Evolutionary conservation across 2,329 filamentous ascomycete genomes (phyloP), one percentile per base, ranked within the genome.

Genomic region (Monosporascus sp.): DNA sequence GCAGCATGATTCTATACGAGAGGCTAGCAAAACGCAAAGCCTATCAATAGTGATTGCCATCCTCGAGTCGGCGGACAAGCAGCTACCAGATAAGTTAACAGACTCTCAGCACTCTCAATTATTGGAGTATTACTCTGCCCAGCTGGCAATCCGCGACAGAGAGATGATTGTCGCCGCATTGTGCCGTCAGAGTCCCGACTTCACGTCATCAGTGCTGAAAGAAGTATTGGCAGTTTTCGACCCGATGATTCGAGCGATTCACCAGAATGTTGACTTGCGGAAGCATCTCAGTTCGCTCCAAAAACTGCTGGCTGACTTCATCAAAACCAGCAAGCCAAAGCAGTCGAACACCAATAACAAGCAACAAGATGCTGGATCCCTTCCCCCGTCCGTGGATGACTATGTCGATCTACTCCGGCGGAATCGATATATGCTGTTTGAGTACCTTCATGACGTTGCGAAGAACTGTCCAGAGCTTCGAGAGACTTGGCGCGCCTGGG

Each of bases 81-180:
- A 70, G 1, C 67, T 79, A 5, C 66, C 72, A 1, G 65, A 71
- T 0, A 70, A 74, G 0, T 68, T 90, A 24, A 79, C 76, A 2
- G 79, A 85, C 11, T 60, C 71, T 9, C 83, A 89, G 57, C 88
- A 92, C 58, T 69, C 70, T 3, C 77, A 81, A 55, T 86, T 84
- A 37, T 74, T 87, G 45, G 83, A 88, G 53, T 92, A 89, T 67
- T 83, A 89, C 58, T 80, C 84, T 0, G 82, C 86, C 1, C 77
- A 84, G n/a, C 78, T 92, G 24, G 84, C 85, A 0, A 80, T 89
- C 8, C 82, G 84, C 37, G 89, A 94, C 64, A 81, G 89, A n/a
- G 82, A 89, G 52, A 79, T 85, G 60, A 83, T 93, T 48, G 81
- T 82, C 14, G 76, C 78, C 14, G 79, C 83, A 0, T 70, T 91